Evolutionary conservation across 805 yeast genomes (phyloP).

Genomic region (Ogataea pini): DNA sequence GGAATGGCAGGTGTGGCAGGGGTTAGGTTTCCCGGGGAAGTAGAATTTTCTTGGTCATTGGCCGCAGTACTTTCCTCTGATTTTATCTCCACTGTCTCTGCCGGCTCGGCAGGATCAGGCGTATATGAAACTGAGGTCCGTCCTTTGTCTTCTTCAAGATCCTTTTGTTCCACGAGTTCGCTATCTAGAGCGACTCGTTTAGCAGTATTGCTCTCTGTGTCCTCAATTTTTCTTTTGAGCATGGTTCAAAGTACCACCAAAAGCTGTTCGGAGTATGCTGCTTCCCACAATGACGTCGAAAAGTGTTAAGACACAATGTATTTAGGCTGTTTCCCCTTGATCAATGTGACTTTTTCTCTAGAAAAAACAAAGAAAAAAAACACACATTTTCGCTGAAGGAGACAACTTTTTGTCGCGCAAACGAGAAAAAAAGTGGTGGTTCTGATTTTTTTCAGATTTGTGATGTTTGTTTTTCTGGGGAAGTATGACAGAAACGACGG

Average conservation of each 20-base stretch:
- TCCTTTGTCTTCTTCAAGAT: conserved; percentile 42
- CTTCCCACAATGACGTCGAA: background rate
- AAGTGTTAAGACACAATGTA: background rate
- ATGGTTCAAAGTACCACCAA: conserved; percentile 21
- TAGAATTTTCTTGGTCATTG: too few relatives aligned
- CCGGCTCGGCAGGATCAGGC: background rate
- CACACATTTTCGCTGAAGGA: background rate
- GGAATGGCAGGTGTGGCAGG: conserved; percentile 9
- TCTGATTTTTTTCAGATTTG: background rate
- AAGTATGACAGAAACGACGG: conserved; percentile 12
- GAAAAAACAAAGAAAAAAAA: too few relatives aligned
- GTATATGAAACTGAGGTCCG: conserved; percentile 43
- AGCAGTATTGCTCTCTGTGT: conserved; percentile 52
- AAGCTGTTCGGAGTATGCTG: background rate
- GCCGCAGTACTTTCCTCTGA: background rate
- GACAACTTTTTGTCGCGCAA: background rate
- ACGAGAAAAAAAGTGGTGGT: background rate
- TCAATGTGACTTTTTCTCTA: background rate
- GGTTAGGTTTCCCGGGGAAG: too few relatives aligned
- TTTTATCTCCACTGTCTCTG: too few relatives aligned
- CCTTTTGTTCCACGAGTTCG: conserved; percentile 49
- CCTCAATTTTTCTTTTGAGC: conserved; percentile 72
- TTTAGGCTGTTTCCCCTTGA: background rate
- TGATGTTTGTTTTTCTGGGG: conserved; percentile 7
- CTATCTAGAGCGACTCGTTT: conserved; percentile 74